A percentile compares a stretch with the other conserved stretches of the same genome.
Evolutionary conservation across 805 yeast species (phyloP).

Genomic region (Cyberlindnera mycetangii): DNA sequence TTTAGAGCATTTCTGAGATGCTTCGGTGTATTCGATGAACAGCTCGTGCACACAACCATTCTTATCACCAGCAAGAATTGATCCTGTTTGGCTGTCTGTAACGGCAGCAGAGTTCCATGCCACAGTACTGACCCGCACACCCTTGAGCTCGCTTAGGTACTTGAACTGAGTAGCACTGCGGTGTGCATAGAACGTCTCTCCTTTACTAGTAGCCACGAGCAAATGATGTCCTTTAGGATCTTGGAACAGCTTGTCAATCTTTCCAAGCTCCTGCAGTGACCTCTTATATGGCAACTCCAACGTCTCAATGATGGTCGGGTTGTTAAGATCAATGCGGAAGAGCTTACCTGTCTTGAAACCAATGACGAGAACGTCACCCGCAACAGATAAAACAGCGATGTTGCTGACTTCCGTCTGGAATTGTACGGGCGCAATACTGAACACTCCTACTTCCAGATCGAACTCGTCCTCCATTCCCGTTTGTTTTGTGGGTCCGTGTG

Average conservation of each 20-base stretch:
- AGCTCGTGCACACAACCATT: constrained; percentile 49
- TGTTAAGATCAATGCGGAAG: constrained; percentile 63
- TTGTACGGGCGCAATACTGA: constrained; percentile 42
- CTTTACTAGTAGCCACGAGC: constrained; percentile 43
- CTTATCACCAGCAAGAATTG: constrained; percentile 46
- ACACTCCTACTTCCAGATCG: constrained; percentile 13
- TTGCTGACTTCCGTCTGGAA: constrained; percentile 46
- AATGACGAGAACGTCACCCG: constrained; percentile 52
- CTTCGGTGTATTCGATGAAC: constrained; percentile 34
- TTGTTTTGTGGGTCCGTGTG: too few species aligned
- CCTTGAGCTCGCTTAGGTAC: constrained; percentile 44
- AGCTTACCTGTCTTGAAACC: constrained; percentile 50
- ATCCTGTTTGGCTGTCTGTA: constrained; percentile 39
- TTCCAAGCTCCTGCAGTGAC: constrained; percentile 28
- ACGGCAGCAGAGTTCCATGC: constrained; percentile 39
- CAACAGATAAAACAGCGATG: constrained; percentile 50
- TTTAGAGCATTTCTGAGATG: constrained; percentile 41
- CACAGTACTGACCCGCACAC: constrained; percentile 39
- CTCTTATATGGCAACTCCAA: constrained; percentile 33
- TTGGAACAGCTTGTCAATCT: constrained; percentile 38
- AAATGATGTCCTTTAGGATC: constrained; percentile 54
- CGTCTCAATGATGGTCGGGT: constrained; percentile 56
- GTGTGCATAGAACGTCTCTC: constrained; percentile 48
- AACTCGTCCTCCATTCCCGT: constrained; percentile 16
- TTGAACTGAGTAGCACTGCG: constrained; percentile 39